A percentile compares a stretch with the other conserved stretches of the same genome.
These are phyloP conservation scores for Tetrapyrgos nigripes DNA, from an alignment of 1,284 basidiomycete species.

Conservation along the genomic window DNA sequence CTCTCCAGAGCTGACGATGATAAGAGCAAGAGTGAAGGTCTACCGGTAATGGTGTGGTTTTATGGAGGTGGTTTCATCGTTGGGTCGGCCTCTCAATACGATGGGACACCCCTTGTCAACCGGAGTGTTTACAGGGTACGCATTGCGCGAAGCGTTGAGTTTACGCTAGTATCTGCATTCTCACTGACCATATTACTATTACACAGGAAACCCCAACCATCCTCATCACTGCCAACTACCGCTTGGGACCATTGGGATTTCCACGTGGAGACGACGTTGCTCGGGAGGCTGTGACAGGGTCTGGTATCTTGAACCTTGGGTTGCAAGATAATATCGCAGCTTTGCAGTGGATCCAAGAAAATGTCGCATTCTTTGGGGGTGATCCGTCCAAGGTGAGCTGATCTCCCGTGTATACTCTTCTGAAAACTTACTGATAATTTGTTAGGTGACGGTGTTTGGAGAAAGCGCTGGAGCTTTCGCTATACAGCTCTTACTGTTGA, in stretches of 20 bases:
- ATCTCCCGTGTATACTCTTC: not conserved
- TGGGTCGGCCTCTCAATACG: not conserved
- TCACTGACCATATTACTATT: too few relatives aligned
- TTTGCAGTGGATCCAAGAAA: slow-evolving; percentile 20
- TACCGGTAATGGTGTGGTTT: slow-evolving; percentile 9
- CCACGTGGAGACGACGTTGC: slow-evolving; percentile 40
- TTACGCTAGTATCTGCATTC: not conserved
- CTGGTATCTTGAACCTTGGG: slow-evolving; percentile 20
- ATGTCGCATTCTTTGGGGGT: slow-evolving; percentile 21
- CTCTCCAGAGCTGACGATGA: slow-evolving; percentile 8
- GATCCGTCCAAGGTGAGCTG: slow-evolving; percentile 13
- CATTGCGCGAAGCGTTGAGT: not conserved
- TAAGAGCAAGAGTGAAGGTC: not conserved
- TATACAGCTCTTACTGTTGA: slow-evolving; percentile 45
- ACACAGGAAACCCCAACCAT: slow-evolving; percentile 57
- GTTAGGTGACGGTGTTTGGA: slow-evolving; percentile 56
- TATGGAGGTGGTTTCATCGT: slow-evolving; percentile 8
- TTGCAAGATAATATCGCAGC: slow-evolving; percentile 19
- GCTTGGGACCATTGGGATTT: slow-evolving; percentile 20
- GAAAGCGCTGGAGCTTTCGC: slow-evolving; percentile 59
- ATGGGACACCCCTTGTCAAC: not conserved
- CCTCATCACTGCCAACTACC: slow-evolving; percentile 46
- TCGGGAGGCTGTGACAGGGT: slow-evolving; percentile 6
- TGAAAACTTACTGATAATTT: not conserved
- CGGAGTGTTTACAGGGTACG: slow-evolving; percentile 1